A percentile compares a stretch with the other conserved stretches of the same genome.
Conservation (phyloP, 2,329 filamentous ascomycete species). For the Epichloe aotearoae region DNA sequence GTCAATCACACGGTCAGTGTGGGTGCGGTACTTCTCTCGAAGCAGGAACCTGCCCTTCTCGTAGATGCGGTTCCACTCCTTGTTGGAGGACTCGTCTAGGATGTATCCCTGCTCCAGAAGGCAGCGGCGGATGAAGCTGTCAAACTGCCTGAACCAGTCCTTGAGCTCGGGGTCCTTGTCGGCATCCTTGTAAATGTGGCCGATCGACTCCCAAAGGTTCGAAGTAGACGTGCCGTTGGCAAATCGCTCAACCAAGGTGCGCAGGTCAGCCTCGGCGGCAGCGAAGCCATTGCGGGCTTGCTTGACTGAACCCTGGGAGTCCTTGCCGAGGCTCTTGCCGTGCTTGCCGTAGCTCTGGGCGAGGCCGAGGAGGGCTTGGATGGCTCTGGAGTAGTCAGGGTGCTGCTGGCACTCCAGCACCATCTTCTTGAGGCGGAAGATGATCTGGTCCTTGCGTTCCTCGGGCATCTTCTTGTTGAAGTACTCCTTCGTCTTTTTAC, state of each 20-base stretch:
- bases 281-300: constrained; percentile 56
- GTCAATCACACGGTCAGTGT: constrained; percentile 76
- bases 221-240: constrained; percentile 87
- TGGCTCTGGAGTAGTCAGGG: constrained; percentile 83
- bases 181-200: constrained; percentile 74
- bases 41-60: constrained; percentile 78
- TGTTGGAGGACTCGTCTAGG: constrained; percentile 64
- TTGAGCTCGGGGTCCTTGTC: constrained; percentile 77
- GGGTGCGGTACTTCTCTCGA: constrained; percentile 72
- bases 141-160: constrained; percentile 72
- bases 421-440: constrained; percentile 95
- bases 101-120: constrained; percentile 86
- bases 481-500: constrained; percentile 53
- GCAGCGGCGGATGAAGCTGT: constrained; percentile 68
- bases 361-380: constrained; percentile 71
- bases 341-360: constrained; percentile 78
- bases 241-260: constrained; percentile 85
- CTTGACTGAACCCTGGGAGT: constrained; percentile 56
- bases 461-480: constrained; percentile 76
- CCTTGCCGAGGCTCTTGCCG: constrained; percentile 48
- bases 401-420: constrained; percentile 92
- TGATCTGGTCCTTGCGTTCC: constrained; percentile 82
- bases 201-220: constrained; percentile 73
- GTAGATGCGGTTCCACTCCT: constrained; percentile 74
- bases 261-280: constrained; percentile 60